Base-by-base conservation (phyloP, 768 basidiomycete species). In the Neoboletus subvelutipes region DNA sequence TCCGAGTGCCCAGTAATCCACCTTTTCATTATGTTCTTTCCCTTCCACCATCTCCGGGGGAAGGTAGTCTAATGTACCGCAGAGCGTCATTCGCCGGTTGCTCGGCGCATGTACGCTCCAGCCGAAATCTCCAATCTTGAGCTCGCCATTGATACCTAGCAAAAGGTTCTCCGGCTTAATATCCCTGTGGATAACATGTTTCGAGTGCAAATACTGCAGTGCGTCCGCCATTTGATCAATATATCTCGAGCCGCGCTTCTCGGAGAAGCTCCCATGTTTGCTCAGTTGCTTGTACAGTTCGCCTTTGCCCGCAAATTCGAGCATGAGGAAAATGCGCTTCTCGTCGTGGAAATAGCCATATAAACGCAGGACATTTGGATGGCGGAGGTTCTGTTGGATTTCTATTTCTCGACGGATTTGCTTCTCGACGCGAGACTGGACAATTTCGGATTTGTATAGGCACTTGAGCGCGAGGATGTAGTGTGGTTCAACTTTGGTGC, bases 221-320 rank as follows among this genome's bases (percentile, higher is more conserved):
- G 96, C 97, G 72, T 98, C 96, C 11, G 95, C 90, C 96, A 99
- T 98, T 70, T 98, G 97, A 68, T 93, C 90, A 64, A 98, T 88
- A 71, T 99, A 99, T 71, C 94, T 76, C 17, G 90, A 83, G 65
- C 88, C 90, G 31, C 94, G 79, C 68, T 86, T 87, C 78, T 98
- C 97, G 18, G 87, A 85, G 77, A 98, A 99, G 61, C 81, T 80
- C 13, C 92, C 90, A 50, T 84, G 77, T 71, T 93, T 93, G 64
- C 85, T 86, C 52, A 99, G 83, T 64, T 98, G 94, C 74, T 92
- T 96, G 79, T 98, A 98, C 48, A 99, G 80, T 73, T 99, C 97
- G 31, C 97, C 97, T 65, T 94, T 92, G 48, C 89, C 94, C 0
- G 95, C 96, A 69, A 97, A 98, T 69, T 99, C 97, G 65, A 98